Base-by-base conservation (phyloP, 1,284 basidiomycete species). In the Trichosporon sp. region DNA sequence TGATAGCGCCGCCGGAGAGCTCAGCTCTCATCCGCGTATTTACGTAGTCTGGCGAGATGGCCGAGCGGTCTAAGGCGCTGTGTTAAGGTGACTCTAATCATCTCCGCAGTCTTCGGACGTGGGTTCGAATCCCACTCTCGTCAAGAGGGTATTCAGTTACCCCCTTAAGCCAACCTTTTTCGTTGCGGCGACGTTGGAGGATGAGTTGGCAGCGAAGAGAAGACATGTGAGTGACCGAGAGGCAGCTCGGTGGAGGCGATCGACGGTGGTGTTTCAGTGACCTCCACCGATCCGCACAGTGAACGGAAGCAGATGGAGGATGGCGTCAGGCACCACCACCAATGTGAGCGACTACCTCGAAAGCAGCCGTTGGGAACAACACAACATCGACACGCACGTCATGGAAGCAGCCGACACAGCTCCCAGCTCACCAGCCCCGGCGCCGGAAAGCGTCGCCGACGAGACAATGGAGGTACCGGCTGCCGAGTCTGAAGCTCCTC, bases 51-150 rank as follows among this genome's bases (percentile, higher is more conserved):
- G 69, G 70, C 70, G 70, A 71, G 70, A 71, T 61, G 69, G 70
- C 66, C 66, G 65, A 71, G 71, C 67, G 68, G 68, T 70, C 69
- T 69, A 73, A 73, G 72, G 70, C 70, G 72, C 70, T 70, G 68
- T 71, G 70, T 72, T 74, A 70, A 71, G 68, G 68, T 67, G 48
- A 63, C 59, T 63, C 31, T 16, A 11, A 37, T 63, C 59, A 37
- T 37, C 59, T 68, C 67, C 67, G 74, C 71, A 74, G 78, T 79
- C 78, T 79, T 79, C 78, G 79, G 78, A 77, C 79, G 79, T 80
- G 79, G 79, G 79, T 80, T 80, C 78, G 79, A 80, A 80, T 80
- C 78, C 78, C 78, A 80, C 78, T 77, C 70, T 69, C 67, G 67
- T 68, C 67, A 26, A 26, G 26, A 26, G 26, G 26, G 26, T 26